Evolutionary conservation across 2,329 filamentous ascomycete species (phyloP), one percentile per base, ranked within the genome.

Genomic region (Exophiala sp.): DNA sequence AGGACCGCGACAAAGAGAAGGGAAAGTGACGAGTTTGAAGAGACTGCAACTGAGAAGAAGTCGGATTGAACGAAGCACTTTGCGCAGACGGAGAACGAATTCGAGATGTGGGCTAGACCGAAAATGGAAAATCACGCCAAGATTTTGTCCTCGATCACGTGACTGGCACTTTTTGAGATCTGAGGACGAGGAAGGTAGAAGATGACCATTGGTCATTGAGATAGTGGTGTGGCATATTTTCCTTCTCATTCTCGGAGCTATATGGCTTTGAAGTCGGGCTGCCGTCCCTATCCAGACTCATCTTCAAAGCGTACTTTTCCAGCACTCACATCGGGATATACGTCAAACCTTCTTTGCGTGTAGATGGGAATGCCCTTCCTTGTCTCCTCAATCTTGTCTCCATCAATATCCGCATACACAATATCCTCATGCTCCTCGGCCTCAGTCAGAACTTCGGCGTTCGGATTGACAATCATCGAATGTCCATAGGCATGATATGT

Each of bases 401-500:
- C 80, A 34, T 82, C 78, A 66, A 96, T 70, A 54, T 91, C 86
- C 41, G 84, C 87, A 68, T 85, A 82, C 9, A 96, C 80, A 57
- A 88, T 88, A 12, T 82, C 81, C 75, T 96, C 91, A 42, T 75
- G 75, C 72, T 95, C 91, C 10, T 84, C 89, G 1, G 91, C 82
- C 77, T 96, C 85, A 12, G 77, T 79, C 63, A 96, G 63, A n/a
- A 97, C 82, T 63, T 85, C 77, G 10, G 91, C 94, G 76, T 92
- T 88, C 1, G 94, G 92, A 69, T 96, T 89, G 5, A 88, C 86
- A 50, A 97, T 78, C 77, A 96, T 77, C 64, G 87, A 95, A 71
- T 99, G 94, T 0, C 94, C 94, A 81, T 86, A 99, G 1, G 94
- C 92, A 66, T 91, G 85, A 70, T 99, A 99, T 5, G 79, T 78